Base-by-base conservation (phyloP, 768 basidiomycete species). In the Pleurotus ostreatus region DNA sequence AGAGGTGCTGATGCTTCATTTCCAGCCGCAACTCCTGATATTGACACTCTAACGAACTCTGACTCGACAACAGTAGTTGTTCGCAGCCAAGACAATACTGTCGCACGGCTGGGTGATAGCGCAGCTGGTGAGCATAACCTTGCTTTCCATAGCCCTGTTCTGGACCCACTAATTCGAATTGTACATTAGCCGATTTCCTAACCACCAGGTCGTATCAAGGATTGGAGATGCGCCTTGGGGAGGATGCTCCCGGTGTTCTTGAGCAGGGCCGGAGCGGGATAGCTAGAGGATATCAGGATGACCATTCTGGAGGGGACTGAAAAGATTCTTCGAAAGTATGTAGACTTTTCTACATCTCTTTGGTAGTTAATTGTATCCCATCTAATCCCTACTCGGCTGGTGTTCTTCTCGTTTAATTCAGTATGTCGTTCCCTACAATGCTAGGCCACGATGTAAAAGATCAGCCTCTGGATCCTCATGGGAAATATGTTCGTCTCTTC, bases 211-310 rank as follows among this genome's bases (percentile, higher is more conserved):
- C 81, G 0, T 98, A 88, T 71, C 82, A 79, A 43, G 96, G 96
- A 1, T 74, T 98, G 22, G 95, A 98, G 57, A 71, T 82, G 18
- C 78, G 89, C 7, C 62, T 86, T 9, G 93, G 92, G 0, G 75
- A 89, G 67, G 92, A 96, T 63, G 80, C 76, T 1, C 94, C 95
- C 0, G 82, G 88, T 59, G 68, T 86, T 40, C 69, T 98, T 57
- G 92, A 97, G 71, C 90, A 96, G 68, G 96, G 96, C 0, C 74
- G 94, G 46, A 89, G 82, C 61, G 96, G 96, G 4, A 88, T 96
- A 46, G 94, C 96, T 39, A 80, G 88, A 59, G 92, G 89, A 8
- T 98, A 98, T 67, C 79, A 79, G 46, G 87, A 89, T 57, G 79
- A 79, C 59, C 70, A 71, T 59, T 11, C 46, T 55, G 12, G 18